These are phyloP conservation scores for Rosa lucieae DNA, from an alignment of 306 rosid species.

Conservation along the genomic window DNA sequence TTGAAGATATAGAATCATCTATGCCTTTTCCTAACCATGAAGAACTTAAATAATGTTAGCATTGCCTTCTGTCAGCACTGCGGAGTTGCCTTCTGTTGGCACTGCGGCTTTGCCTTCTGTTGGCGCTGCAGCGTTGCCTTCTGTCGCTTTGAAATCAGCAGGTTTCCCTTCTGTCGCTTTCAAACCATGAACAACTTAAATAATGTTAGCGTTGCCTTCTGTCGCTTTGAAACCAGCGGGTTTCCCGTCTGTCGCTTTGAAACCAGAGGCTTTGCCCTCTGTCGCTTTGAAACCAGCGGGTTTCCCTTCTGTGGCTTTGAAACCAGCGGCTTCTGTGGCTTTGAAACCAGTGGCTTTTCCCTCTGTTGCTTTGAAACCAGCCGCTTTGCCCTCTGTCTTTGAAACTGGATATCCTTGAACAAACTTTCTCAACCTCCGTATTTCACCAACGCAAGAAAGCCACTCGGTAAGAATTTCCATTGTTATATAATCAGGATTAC, in stretches of 20 bases:
- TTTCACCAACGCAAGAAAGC: conserved; percentile 59
- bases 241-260: background rate
- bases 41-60: no score
- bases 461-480: conserved; percentile 78
- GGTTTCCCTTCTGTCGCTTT: no score
- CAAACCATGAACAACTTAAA: background rate
- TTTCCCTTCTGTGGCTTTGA: no score
- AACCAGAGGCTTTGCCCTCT: background rate
- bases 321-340: no score
- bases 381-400: background rate
- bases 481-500: conserved; percentile 64
- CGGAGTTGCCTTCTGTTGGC: background rate
- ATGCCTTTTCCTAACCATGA: background rate
- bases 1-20: background rate
- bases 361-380: background rate
- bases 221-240: no score
- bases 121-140: background rate
- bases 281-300: background rate
- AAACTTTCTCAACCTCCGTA: conserved; percentile 45
- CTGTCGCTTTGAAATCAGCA: background rate
- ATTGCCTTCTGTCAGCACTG: background rate
- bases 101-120: background rate
- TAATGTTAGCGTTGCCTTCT: no score
- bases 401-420: conserved; percentile 43
- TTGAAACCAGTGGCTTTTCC: no score